A percentile compares a stretch with the other conserved stretches of the same genome.
Evolutionary conservation across 345 rosid genomes (phyloP).

Genomic region (Rhodomyrtus tomentosa): DNA sequence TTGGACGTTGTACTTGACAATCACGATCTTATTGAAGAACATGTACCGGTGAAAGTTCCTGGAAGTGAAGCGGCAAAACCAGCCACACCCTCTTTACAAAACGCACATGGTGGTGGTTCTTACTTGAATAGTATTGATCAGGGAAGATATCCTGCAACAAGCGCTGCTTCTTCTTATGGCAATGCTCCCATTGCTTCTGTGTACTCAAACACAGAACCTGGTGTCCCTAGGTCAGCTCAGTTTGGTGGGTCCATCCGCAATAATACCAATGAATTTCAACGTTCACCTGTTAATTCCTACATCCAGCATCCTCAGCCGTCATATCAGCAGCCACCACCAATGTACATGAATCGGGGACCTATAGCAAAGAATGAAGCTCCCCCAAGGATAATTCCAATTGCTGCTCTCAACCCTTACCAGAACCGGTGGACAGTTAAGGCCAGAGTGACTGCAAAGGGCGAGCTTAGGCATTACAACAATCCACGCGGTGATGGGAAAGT

Average conservation of each 20-base stretch:
- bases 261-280: conserved; percentile 28
- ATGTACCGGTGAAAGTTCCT: conserved; percentile 21
- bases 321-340: conserved; percentile 46
- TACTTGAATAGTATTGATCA: conserved; percentile 15
- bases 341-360: conserved; percentile 64
- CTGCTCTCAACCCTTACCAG: conserved; percentile 84
- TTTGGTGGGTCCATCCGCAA: conserved; percentile 18
- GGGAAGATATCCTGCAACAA: conserved; percentile 24
- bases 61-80: conserved; percentile 16
- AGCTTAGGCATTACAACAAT: conserved; percentile 61
- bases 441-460: conserved; percentile 73
- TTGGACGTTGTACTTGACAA: conserved; percentile 40
- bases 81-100: conserved; percentile 25
- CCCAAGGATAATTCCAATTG: conserved; percentile 58
- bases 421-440: conserved; percentile 92
- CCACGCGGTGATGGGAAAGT: conserved; percentile 84
- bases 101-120: conserved; percentile 6
- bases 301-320: conserved; percentile 18
- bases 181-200: background rate
- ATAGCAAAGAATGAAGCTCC: conserved; percentile 61
- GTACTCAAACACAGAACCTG: conserved; percentile 22
- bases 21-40: conserved; percentile 39
- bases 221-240: conserved; percentile 20
- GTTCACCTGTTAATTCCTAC: conserved; percentile 19
- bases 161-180: conserved; percentile 7